Conservation (phyloP, 805 yeast genomes). For the Lipomyces chichibuensis region DNA sequence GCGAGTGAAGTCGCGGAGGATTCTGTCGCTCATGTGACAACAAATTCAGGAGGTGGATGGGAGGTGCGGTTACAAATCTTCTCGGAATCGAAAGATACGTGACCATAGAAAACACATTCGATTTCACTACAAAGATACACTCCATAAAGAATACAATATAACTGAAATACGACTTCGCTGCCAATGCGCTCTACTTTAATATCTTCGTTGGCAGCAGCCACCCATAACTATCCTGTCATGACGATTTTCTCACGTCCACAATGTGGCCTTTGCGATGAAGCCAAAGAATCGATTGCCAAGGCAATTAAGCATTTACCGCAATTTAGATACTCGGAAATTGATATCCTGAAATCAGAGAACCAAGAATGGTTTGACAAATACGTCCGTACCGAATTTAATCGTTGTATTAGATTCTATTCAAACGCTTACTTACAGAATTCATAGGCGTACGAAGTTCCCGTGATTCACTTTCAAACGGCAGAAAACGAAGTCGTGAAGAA, state of each 20-base stretch:
- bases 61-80: too few relatives aligned
- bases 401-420: not conserved
- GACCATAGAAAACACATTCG: not conserved
- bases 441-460: slow-evolving; percentile 47
- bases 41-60: too few relatives aligned
- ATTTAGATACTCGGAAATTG: slow-evolving; percentile 36
- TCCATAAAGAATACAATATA: not conserved
- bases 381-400: slow-evolving; percentile 22
- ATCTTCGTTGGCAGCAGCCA: not conserved
- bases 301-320: slow-evolving; percentile 35
- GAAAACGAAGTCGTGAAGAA: slow-evolving; percentile 15
- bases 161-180: not conserved
- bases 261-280: slow-evolving; percentile 46
- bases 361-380: slow-evolving; percentile 45
- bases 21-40: too few relatives aligned
- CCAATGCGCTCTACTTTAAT: not conserved
- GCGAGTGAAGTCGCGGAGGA: too few relatives aligned
- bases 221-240: slow-evolving; percentile 15
- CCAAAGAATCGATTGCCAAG: slow-evolving; percentile 36
- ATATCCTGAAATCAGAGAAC: slow-evolving; percentile 44
- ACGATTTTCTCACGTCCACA: slow-evolving; percentile 44
- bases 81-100: too few relatives aligned
- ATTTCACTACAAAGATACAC: not conserved
- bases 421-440: not conserved
- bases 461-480: slow-evolving; percentile 38